Evolutionary conservation across 768 basidiomycete genomes (phyloP), one percentile per base, ranked within the genome.

Genomic region (Tricholoma terreum): DNA sequence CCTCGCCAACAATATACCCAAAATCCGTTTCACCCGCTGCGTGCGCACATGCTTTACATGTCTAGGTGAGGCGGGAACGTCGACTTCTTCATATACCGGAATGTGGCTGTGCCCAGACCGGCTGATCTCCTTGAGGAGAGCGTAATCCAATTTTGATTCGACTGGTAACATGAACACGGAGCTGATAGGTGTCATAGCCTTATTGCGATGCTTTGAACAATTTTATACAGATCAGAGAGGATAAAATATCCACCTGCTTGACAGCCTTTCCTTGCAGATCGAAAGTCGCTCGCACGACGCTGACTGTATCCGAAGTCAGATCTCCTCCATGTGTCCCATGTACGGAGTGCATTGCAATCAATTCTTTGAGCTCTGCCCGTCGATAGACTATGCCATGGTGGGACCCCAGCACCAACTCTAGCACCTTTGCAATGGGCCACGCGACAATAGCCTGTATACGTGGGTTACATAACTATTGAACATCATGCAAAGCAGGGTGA

Each of bases 351-450:
- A 95, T 84, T 1, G 92, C 91, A 57, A 96, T 94, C 24, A 96
- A 75, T 67, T 95, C 93, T 65, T 94, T 93, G 27, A 96, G 79
- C 67, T 96, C 90, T 57, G 81, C 83, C 54, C 92, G 81, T 6
- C 93, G 82, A 64, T 95, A 96, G 50, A 95, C 92, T 67, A 95
- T 92, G 21, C 94, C 94, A 66, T 94, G 91, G 69, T 94, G 91
- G 0, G 86, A 73, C 5, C 93, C 93, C 4, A 96, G 80, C 3
- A 81, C 81, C 56, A 84, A 80, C 64, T 93, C 89, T 9, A 94
- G 79, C 0, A 94, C 64, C 66, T 92, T 92, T 0, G 93, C 90
- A 6, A 93, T 83, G 2, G 93, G 93, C 90, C 90, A 94, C 2
- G 91, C 79, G 45, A 95, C 72, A 14, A 90, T 71, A 6, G 83